These are phyloP conservation scores for Botrytis galanthina DNA, from an alignment of 2,329 filamentous ascomycete genomes.

Conservation along the genomic window DNA sequence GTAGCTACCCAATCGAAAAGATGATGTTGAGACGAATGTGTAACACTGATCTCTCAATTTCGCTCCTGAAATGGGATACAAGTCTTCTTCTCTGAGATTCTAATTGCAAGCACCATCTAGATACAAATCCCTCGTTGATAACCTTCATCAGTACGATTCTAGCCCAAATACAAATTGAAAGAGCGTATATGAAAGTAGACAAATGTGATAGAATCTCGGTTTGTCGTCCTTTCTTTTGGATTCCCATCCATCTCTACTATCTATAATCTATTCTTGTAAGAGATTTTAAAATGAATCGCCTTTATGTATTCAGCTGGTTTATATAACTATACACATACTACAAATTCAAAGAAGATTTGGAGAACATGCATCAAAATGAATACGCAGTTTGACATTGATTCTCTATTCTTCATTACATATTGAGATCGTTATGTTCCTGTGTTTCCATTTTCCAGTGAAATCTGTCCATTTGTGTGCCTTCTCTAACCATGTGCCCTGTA, in stretches of 20 bases:
- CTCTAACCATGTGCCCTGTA: not conserved
- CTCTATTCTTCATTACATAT: not conserved
- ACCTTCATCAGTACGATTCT: not conserved
- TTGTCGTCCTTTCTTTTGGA: not conserved
- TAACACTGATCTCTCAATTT: not conserved
- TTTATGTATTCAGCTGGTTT: too few relatives aligned
- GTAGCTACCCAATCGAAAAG: not conserved
- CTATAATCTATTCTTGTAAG: not conserved
- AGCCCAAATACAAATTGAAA: not conserved
- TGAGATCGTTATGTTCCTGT: accelerated
- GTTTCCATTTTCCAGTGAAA: not conserved
- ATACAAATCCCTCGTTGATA: not conserved
- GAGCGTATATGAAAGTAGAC: not conserved
- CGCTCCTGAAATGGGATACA: not conserved
- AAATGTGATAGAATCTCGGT: not conserved
- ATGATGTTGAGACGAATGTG: not conserved
- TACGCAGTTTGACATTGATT: not conserved
- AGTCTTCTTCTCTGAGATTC: too few relatives aligned
- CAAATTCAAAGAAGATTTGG: not conserved
- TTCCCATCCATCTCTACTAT: not conserved
- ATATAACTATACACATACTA: not conserved
- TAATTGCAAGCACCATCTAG: not conserved
- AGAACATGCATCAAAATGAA: not conserved
- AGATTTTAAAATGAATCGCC: not conserved
- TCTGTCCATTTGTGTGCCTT: not conserved